Base-by-base conservation (phyloP, 768 basidiomycete species). In the Kwoniella botswanensis region DNA sequence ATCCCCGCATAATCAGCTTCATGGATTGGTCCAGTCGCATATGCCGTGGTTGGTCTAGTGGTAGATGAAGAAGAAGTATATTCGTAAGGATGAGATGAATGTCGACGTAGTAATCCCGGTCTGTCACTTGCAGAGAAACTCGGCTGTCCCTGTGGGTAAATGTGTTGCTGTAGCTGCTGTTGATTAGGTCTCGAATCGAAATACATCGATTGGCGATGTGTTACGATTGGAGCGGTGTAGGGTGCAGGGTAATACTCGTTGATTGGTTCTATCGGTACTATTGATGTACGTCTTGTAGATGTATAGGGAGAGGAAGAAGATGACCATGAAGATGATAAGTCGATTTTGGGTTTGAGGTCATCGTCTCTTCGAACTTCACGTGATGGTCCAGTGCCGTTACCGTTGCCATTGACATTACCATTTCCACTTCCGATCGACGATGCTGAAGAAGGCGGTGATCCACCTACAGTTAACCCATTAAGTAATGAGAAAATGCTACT, bases 41-140 rank as follows among this genome's bases (percentile, higher is more conserved):
- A 68, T 3, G 61, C 66, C 2, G 69, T 59, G 11, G 62, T 54
- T n/a, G 68, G 55, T 18, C 69, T 44, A 22, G 55, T 26, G 52
- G 62, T n/a, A 21, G 46, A 58, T 41, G 29, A n/a, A 5, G 68
- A 58, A 17, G 69, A 67, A n/a, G 63, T 43, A 59, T 68, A 65
- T 29, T 79, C 78, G 68, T 77, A 74, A 5, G 78, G 78, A 43
- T 79, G 74, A 13, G 72, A 63, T 4, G 77, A 75, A 61, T 76
- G 77, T 11, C 79, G 70, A 13, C 77, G 71, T 65, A 69, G 61
- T 43, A 76, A 41, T 17, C 72, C 74, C 2, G 76, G 78, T 54
- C 74, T 57, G 35, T 41, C 53, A 29, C 35, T 18, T 4, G 6
- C 17, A 10, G 59, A 24, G 43, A 44, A 46, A 21, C 57, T 13